Evolutionary conservation across 352 stramenopile species (phyloP).

Genomic region (Pythium plurisporium): DNA sequence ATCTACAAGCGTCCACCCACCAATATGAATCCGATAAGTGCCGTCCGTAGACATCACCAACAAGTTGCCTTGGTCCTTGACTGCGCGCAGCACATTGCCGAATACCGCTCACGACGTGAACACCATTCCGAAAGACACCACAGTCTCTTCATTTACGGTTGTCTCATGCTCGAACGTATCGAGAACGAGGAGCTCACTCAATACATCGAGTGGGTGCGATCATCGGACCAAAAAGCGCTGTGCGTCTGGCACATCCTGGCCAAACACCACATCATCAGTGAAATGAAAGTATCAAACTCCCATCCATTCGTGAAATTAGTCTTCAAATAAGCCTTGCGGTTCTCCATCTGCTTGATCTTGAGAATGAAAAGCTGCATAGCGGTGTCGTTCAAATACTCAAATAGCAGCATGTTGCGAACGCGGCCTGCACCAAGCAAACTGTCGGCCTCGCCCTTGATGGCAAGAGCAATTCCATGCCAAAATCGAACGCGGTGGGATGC

Average conservation of each 20-base stretch:
- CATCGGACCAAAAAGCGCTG: background rate
- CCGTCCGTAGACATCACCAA: constrained; percentile 3
- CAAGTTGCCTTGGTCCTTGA: background rate
- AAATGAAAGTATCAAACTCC: constrained; percentile 4
- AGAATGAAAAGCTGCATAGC: background rate
- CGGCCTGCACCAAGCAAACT: background rate
- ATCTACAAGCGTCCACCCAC: constrained; percentile 7
- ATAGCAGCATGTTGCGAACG: background rate
- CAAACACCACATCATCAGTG: background rate
- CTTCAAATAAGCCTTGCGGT: background rate
- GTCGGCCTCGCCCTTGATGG: background rate
- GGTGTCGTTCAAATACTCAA: background rate
- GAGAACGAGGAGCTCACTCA: background rate
- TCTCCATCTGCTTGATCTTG: background rate
- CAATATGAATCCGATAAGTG: constrained; percentile 11
- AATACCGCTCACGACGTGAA: background rate
- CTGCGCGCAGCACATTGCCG: background rate
- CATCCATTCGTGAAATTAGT: background rate
- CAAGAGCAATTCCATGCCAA: background rate
- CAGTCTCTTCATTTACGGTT: background rate
- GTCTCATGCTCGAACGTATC: background rate
- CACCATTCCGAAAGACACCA: background rate
- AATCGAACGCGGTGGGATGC: too few relatives aligned
- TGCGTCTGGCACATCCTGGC: background rate
- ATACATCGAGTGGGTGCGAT: background rate